These are phyloP conservation scores for Apiotrichum veenhuisii DNA, from an alignment of 1,284 basidiomycete genomes.

Conservation along the genomic window DNA sequence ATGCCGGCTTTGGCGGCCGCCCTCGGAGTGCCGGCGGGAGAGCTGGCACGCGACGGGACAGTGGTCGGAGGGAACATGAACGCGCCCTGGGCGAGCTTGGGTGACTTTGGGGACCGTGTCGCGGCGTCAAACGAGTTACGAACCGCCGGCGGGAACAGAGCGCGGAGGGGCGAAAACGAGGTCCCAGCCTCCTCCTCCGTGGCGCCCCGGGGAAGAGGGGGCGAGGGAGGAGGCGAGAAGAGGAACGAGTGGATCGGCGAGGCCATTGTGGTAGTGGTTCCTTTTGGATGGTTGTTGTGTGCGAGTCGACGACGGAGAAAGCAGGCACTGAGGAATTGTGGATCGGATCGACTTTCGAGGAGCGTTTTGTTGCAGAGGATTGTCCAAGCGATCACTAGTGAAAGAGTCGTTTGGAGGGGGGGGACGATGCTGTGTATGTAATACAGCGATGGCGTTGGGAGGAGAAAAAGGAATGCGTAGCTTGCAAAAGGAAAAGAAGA, in stretches of 20 bases:
- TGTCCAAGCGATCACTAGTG: too few species aligned
- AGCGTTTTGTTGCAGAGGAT: too few species aligned
- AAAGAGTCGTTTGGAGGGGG: too few species aligned
- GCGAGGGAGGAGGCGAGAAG: slow-evolving; percentile 46
- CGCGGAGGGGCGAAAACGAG: slow-evolving; percentile 27
- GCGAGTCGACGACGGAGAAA: too few species aligned
- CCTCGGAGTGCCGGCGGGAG: background rate
- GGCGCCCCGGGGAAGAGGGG: slow-evolving; percentile 16
- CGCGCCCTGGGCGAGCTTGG: background rate
- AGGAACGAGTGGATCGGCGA: slow-evolving; percentile 45
- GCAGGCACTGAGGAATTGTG: too few species aligned
- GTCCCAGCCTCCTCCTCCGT: slow-evolving; percentile 10
- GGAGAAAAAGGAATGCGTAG: too few species aligned
- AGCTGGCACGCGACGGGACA: background rate
- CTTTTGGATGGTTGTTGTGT: background rate
- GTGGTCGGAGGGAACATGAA: background rate
- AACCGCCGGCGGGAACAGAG: slow-evolving; percentile 16
- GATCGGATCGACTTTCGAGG: too few species aligned
- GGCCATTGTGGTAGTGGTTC: slow-evolving; percentile 26
- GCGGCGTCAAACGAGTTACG: slow-evolving; percentile 4
- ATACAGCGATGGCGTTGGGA: too few species aligned
- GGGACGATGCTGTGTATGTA: too few species aligned
- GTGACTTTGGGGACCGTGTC: background rate
- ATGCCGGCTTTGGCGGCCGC: background rate
- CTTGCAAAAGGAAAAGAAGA: too few species aligned